phyloP scores from a whole-genome alignment of 2,329 filamentous ascomycete genomes.

The Aureobasidium musti region DNA sequence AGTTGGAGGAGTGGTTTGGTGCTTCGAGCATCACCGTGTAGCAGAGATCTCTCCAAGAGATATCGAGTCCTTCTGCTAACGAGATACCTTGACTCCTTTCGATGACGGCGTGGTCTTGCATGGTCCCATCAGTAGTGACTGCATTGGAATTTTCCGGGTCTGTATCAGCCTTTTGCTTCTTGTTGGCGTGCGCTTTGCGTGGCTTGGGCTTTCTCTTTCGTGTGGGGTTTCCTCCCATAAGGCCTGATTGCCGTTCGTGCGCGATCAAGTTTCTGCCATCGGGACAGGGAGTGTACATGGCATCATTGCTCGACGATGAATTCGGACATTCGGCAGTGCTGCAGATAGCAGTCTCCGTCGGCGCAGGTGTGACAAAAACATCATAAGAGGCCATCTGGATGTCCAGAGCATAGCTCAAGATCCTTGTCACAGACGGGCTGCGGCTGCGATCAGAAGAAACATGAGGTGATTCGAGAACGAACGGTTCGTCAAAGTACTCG shows the following conservation, averaged over 20 bases:
- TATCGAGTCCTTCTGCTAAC: not conserved
- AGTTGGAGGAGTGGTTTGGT: not conserved
- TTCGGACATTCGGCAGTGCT: no score
- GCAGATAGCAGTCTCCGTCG: no score
- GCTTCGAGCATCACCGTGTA: not conserved
- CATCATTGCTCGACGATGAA: no score
- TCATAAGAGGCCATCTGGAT: not conserved
- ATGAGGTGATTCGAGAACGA: not conserved
- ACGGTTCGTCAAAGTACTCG: not conserved
- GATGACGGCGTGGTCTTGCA: not conserved
- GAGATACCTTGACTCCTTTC: no score
- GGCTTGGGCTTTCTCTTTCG: not conserved
- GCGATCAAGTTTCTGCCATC: not conserved
- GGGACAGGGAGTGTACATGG: not conserved
- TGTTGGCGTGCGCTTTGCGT: not conserved
- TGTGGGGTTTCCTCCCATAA: not conserved
- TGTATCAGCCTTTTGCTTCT: not conserved
- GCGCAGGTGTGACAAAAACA: not conserved
- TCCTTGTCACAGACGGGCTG: not conserved
- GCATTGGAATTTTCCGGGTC: not conserved
- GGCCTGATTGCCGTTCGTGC: not conserved
- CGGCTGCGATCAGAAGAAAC: not conserved
- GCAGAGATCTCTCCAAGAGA: not conserved
- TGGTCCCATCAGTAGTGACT: not conserved
- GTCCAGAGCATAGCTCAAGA: not conserved